Percentiles rank a stretch among this genome's conserved stretches.
These are phyloP conservation scores for Malassezia restricta DNA, from an alignment of 1,284 basidiomycete species.

Conservation along the genomic window DNA sequence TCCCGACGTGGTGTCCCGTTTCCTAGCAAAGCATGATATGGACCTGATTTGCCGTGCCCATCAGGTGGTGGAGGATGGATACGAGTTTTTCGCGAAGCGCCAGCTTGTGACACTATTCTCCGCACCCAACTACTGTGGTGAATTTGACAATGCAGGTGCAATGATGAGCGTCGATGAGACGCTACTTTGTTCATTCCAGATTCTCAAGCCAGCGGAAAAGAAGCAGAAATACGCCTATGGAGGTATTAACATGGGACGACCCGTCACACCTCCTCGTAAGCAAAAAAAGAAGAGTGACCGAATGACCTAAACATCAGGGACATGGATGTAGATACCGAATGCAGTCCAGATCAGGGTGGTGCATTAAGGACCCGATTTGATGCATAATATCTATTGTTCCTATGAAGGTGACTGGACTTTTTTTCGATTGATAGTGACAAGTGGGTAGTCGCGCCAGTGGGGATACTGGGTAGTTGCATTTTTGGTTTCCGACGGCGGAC, in stretches of 20 bases:
- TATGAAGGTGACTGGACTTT: too few relatives aligned
- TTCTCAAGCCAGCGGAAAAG: slow-evolving; percentile 97
- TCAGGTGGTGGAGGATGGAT: slow-evolving; percentile 98
- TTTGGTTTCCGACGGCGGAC: too few relatives aligned
- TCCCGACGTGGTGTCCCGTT: slow-evolving; percentile 90
- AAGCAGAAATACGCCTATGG: slow-evolving; percentile 63
- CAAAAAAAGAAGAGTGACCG: slow-evolving; percentile 48
- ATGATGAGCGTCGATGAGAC: slow-evolving; percentile 99
- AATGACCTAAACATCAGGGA: neutral
- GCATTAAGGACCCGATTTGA: too few relatives aligned
- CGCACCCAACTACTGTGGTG: slow-evolving; percentile 93
- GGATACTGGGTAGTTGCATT: too few relatives aligned
- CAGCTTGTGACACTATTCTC: slow-evolving; percentile 95
- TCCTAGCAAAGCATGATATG: slow-evolving; percentile 97
- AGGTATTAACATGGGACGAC: slow-evolving; percentile 49
- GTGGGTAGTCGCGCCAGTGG: too few relatives aligned
- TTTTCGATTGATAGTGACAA: too few relatives aligned
- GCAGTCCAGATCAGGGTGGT: neutral
- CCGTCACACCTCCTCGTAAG: slow-evolving; percentile 52
- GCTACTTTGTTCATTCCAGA: slow-evolving; percentile 83
- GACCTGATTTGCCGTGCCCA: slow-evolving; percentile 96
- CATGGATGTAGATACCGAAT: slow-evolving; percentile 17
- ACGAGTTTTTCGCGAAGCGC: slow-evolving; percentile 97
- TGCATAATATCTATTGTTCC: too few relatives aligned
- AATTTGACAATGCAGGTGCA: slow-evolving; percentile 96